phyloP scores from a whole-genome alignment of 2,329 filamentous ascomycete species.

The Alternaria angustiovoidea region DNA sequence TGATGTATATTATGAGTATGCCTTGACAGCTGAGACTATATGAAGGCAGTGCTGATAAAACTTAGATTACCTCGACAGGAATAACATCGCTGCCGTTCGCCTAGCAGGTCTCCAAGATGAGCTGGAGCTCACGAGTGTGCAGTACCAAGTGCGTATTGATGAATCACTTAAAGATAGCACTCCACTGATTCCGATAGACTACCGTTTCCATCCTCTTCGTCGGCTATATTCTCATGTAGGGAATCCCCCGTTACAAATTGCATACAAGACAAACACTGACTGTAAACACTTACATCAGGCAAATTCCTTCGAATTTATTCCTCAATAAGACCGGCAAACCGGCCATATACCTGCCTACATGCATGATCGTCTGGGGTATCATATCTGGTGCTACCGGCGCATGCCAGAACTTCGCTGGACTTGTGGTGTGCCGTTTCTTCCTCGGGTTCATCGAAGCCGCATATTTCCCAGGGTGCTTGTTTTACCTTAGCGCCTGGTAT shows the following conservation, averaged over 20 bases:
- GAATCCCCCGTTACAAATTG: neutral
- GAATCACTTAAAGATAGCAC: neutral
- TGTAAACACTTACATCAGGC: constrained; percentile 5
- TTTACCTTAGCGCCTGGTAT: constrained; percentile 73
- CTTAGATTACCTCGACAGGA: constrained; percentile 57
- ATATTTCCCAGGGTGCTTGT: constrained; percentile 66
- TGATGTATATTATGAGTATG: constrained; percentile 82
- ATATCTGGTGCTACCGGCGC: constrained; percentile 51
- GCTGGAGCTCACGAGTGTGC: constrained; percentile 61
- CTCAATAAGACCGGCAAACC: constrained; percentile 53
- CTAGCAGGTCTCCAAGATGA: constrained; percentile 69
- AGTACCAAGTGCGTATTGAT: constrained; percentile 67
- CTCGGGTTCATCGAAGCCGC: constrained; percentile 63
- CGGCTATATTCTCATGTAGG: constrained; percentile 58
- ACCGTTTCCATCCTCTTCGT: constrained; percentile 66
- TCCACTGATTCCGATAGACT: constrained; percentile 26
- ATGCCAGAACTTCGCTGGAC: constrained; percentile 55
- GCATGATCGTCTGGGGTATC: constrained; percentile 54
- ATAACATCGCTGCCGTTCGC: constrained; percentile 73
- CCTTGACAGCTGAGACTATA: constrained; percentile 35
- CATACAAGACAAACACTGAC: neutral
- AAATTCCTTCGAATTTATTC: constrained; percentile 58
- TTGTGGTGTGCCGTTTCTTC: constrained; percentile 62
- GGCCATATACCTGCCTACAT: constrained; percentile 51
- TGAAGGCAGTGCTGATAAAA: neutral